These are phyloP conservation scores for Blastobotrys indianensis DNA, from an alignment of 1,139 yeast genomes.

Conservation along the genomic window DNA sequence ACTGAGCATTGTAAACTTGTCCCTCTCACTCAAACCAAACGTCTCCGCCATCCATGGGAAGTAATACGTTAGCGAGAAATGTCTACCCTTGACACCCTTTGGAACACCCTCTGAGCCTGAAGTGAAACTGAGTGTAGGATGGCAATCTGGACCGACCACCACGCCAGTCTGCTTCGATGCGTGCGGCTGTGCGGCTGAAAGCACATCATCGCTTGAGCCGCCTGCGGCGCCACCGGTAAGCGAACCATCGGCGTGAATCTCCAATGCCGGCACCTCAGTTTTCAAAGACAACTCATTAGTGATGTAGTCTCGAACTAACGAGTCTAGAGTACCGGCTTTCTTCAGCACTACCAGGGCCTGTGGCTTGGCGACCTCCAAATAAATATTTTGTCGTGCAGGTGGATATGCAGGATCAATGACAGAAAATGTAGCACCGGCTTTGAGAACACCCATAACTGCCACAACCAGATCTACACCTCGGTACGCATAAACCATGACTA, in stretches of 20 bases:
- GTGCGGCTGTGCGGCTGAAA: constrained; percentile 43
- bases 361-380: constrained; percentile 89
- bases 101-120: constrained; percentile 98
- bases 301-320: constrained; percentile 72
- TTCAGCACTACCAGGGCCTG: constrained; percentile 81
- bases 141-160: constrained; percentile 95
- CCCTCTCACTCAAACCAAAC: constrained; percentile 70
- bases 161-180: constrained; percentile 69
- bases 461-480: constrained; percentile 96
- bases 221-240: constrained; percentile 52
- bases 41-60: constrained; percentile 97
- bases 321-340: constrained; percentile 80
- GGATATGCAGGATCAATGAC: constrained; percentile 99
- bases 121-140: constrained; percentile 95
- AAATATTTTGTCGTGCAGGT: constrained; percentile 92
- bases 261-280: constrained; percentile 70
- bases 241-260: constrained; percentile 69
- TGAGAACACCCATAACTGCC: constrained; percentile 94
- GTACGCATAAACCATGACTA: constrained; percentile 95
- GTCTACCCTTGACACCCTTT: constrained; percentile 97
- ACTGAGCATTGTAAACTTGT: constrained; percentile 92
- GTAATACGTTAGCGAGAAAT: constrained; percentile 90
- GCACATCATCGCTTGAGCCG: constrained; percentile 39
- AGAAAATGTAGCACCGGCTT: constrained; percentile 97
- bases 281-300: constrained; percentile 62